Evolutionary conservation across 164 flowering plant species (phyloP).

Genomic region (Magnolia officinalis): DNA sequence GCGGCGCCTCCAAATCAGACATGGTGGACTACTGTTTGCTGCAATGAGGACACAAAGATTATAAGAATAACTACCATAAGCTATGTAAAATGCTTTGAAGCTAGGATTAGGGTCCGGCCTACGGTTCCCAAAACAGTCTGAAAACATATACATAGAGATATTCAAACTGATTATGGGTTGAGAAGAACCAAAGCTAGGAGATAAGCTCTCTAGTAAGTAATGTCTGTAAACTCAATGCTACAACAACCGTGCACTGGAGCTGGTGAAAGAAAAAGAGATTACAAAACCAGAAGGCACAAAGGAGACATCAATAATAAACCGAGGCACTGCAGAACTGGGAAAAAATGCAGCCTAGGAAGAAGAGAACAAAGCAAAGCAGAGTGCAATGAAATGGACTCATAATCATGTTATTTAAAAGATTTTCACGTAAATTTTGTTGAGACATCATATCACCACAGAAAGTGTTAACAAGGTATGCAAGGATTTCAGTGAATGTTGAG

Average conservation of each 20-base stretch:
- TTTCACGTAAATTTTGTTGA: background rate
- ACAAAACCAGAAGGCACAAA: background rate
- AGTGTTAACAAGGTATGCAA: background rate
- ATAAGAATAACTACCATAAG: background rate
- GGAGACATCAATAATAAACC: background rate
- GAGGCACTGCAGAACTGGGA: no score
- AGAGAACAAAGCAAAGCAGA: no score
- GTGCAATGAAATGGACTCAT: background rate
- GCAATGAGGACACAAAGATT: background rate
- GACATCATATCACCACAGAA: background rate
- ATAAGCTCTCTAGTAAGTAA: background rate
- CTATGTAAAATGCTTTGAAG: background rate
- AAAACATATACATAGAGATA: background rate
- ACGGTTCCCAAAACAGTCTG: background rate
- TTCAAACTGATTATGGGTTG: background rate
- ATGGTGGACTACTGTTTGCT: conserved; percentile 26
- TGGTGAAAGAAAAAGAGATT: background rate
- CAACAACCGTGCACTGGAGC: background rate
- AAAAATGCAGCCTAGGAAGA: no score
- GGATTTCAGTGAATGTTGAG: background rate
- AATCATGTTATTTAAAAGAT: background rate
- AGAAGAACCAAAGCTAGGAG: background rate
- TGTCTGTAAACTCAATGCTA: background rate
- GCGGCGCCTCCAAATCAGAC: conserved; percentile 83
- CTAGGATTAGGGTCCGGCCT: background rate